Evolutionary conservation across 306 rosid species (phyloP).

Genomic region (Rosa lucieae): DNA sequence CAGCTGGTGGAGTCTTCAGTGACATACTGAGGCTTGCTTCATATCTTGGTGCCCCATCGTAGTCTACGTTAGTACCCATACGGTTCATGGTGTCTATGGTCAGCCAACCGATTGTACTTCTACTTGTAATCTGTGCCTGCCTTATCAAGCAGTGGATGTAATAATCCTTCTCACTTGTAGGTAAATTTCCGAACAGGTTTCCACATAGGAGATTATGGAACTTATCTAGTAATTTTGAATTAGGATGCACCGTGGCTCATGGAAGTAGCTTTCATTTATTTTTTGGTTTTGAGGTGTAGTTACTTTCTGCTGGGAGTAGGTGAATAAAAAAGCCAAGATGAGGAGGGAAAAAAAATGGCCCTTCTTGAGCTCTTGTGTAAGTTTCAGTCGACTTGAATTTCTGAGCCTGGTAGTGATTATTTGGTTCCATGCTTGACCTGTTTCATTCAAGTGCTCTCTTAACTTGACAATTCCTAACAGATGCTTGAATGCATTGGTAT

Average conservation of each 20-base stretch:
- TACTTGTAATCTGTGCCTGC: background rate
- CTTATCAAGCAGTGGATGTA: background rate
- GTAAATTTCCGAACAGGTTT: background rate
- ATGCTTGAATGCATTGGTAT: background rate
- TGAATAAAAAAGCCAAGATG: background rate
- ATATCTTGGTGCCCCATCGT: constrained; percentile 97
- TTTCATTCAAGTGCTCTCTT: background rate
- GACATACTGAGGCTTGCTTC: constrained; percentile 96
- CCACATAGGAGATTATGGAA: no score
- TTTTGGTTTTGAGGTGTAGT: background rate
- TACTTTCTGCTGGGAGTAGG: background rate
- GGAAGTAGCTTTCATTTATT: background rate
- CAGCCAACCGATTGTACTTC: background rate
- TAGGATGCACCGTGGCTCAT: background rate
- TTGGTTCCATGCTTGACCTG: background rate
- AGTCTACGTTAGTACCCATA: constrained; percentile 7
- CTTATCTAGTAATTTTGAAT: background rate
- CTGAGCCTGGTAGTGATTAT: background rate
- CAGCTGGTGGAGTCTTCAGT: constrained; percentile 95
- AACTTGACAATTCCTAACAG: background rate
- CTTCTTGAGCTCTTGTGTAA: background rate
- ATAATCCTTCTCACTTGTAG: background rate
- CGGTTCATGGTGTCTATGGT: background rate
- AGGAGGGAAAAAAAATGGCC: background rate
- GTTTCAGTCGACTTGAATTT: background rate